Base-by-base conservation (phyloP, 2,329 filamentous ascomycete genomes). In the Lachnellula hyalina region DNA sequence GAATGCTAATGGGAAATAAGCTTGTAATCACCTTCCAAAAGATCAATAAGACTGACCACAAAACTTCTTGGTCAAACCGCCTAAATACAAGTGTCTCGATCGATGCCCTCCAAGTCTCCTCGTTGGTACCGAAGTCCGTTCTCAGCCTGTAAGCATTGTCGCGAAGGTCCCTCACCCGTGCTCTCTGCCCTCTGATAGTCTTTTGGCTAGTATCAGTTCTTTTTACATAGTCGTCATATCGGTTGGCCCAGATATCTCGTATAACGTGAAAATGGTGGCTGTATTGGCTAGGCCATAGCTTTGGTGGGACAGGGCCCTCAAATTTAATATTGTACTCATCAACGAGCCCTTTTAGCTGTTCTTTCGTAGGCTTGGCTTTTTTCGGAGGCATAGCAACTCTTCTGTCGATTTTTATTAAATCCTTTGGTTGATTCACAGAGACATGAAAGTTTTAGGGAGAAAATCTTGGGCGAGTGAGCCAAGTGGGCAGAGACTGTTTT, bases 181-280 rank as follows among this genome's bases (percentile, higher is more conserved):
- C 35, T 40, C 14, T 38, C 15, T 53, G 51, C 34, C n/a, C 40
- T 11, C 44, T 41, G 23, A 53, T 47, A 40, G 35, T 28, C 23
- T 48, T 40, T 25, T 40, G 42, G 44, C 40, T 21, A n/a, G 34
- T 25, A 47, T 53, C 51, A 40, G 51, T 47, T 52, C 49, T 45
- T 53, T 11, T 40, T 40, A 40, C 46, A 41, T 53, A 53, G 7
- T 53, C 42, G 32, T 53, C 51, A 40, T 53, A 53, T 48, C 51
- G 42, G 44, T 53, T 53, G 32, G 51, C 51, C 51, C 51, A 53
- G 15, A 53, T 53, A 40, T 53, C 44, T 17, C 51, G 51, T 53
- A 53, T 53, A 17, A 53, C 51, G 17, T 53, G 51, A 28, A 53
- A 53, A 47, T 41, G 51, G 21, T 53, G 44, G 2, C 21, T 53